These are phyloP conservation scores for Sugiyamaella mastotermitis DNA, from an alignment of 805 yeast species.

Conservation along the genomic window DNA sequence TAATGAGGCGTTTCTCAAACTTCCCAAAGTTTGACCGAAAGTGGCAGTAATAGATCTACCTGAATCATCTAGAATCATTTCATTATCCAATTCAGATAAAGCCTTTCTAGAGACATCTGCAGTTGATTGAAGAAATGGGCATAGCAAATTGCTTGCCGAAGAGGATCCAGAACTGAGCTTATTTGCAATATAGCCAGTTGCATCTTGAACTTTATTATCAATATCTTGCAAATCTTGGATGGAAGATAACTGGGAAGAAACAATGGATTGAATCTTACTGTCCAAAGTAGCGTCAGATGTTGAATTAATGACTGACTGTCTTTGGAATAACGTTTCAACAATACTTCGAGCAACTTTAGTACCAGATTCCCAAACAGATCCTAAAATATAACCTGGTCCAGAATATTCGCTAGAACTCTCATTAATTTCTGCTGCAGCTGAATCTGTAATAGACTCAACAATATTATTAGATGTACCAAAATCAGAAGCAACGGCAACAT, in stretches of 20 bases:
- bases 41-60: conserved; percentile 3
- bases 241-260: no score
- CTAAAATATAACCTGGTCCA: no score
- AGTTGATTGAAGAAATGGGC: conserved; percentile 5
- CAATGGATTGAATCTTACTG: no score
- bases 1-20: not conserved
- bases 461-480: not conserved
- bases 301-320: no score
- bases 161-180: not conserved
- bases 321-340: no score
- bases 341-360: no score
- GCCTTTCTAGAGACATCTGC: conserved; percentile 1
- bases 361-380: no score
- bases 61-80: not conserved
- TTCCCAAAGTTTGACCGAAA: conserved; percentile 3
- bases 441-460: no score
- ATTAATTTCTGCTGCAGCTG: no score
- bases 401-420: no score
- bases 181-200: conserved; percentile 1
- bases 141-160: conserved; percentile 3
- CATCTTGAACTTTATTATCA: not conserved
- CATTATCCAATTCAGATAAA: not conserved
- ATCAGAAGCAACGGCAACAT: no score
- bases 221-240: not conserved
- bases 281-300: no score